Evolutionary conservation across 176 grass and related monocot species (phyloP), one percentile per base, ranked within the genome.

Genomic region (Paspalum vaginatum): DNA sequence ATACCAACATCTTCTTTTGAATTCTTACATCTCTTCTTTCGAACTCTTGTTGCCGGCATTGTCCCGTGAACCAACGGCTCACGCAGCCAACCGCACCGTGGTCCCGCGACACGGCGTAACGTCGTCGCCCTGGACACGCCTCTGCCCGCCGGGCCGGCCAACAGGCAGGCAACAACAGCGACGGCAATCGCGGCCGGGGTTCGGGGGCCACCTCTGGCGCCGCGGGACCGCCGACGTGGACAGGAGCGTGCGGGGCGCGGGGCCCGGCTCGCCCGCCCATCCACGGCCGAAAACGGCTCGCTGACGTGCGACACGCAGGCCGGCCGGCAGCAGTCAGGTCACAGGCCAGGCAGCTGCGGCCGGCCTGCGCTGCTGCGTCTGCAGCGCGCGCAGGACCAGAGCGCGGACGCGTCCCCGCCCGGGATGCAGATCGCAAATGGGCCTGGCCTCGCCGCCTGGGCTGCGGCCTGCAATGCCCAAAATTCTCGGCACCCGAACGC

Each of bases 221-320:
- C 15, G 0, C n/a, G 68, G 65, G 65, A 8, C 72, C 64, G 27
- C 51, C 59, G 80, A 45, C 80, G 67, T 52, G 80, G 75, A 65
- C 83, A 44, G 27, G 38, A 79, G 75, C 21, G 46, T 79, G 46
- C n/a, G 32, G 16, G 16, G 11, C 2, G 24, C 13, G 44, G 60
- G 58, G 58, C 41, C 49, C 40, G 5, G 14, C 13, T 47, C 79
- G 66, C 79, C 40, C 66, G 58, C 58, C 20, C 39, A 65, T 62
- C 45, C 16, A 48, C 60, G 26, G 8, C 11, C 4, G 27, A 8
- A 84, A 84, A 84, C 75, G 86, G 75, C 74, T 73, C 41, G 80
- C 86, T 88, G 75, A 78, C 74, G 85, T 77, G 65, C 8, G 76
- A 54, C 24, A 14, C 53, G 53, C 79, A 54, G 69, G 64, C 65